Evolutionary conservation across 805 yeast species (phyloP).

Genomic region (Suhomyces sp.): DNA sequence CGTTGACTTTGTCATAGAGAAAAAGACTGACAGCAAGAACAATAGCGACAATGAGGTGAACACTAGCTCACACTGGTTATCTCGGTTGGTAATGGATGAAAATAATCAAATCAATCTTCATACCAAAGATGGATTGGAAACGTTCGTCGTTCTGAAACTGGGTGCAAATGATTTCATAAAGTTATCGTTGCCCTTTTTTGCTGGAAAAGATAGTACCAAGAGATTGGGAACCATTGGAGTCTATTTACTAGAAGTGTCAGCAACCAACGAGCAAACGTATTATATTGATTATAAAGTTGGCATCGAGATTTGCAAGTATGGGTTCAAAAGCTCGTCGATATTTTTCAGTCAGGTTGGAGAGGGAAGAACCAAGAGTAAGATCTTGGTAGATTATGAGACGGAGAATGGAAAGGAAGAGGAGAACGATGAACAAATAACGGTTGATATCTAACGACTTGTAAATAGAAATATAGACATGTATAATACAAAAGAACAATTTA

Average conservation of each 20-base stretch:
- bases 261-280: constrained; percentile 1
- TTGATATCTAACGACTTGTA: constrained; percentile 10
- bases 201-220: constrained; percentile 18
- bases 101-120: constrained; percentile 34
- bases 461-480: not conserved
- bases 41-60: too few relatives aligned
- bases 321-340: constrained; percentile 5
- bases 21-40: not conserved
- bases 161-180: constrained; percentile 28
- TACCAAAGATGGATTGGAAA: constrained; percentile 23
- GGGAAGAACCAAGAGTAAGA: constrained; percentile 10
- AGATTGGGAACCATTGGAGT: constrained; percentile 35
- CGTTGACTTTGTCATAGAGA: constrained; percentile 24
- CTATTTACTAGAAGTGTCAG: constrained; percentile 22
- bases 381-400: constrained; percentile 4
- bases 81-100: constrained; percentile 24
- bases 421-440: constrained; percentile 12
- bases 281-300: constrained; percentile 17
- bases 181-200: constrained; percentile 32
- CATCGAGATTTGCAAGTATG: constrained; percentile 20
- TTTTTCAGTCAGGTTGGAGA: constrained; percentile 10
- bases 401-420: constrained; percentile 1
- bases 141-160: constrained; percentile 24
- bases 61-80: not conserved
- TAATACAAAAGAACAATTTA: constrained; percentile 6